phyloP scores from a whole-genome alignment of 495 filamentous ascomycete genomes.

The Daldinia concentrica region DNA sequence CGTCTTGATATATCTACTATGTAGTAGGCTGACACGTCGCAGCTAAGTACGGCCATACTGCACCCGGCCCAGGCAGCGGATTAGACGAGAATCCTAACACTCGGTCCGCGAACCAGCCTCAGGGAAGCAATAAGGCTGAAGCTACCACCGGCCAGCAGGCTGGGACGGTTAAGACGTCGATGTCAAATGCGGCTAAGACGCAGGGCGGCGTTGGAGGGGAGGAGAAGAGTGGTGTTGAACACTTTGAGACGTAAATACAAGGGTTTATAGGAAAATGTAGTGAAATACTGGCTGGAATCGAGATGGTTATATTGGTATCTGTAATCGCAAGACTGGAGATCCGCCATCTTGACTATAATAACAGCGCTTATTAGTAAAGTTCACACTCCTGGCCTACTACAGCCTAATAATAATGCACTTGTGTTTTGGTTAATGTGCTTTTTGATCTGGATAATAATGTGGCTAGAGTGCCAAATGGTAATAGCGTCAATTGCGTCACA shows the following conservation, averaged over 20 bases:
- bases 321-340: neutral
- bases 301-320: neutral
- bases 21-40: neutral
- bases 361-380: neutral
- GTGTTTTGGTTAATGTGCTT: neutral
- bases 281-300: neutral
- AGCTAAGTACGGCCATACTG: conserved; percentile 21
- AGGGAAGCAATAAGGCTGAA: conserved; percentile 8
- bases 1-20: neutral
- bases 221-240: conserved; percentile 13
- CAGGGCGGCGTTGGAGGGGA: neutral
- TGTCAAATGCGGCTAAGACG: neutral
- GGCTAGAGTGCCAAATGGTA: conserved; percentile 4
- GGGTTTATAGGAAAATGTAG: neutral
- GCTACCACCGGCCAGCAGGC: neutral
- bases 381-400: neutral
- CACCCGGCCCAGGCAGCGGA: conserved; percentile 7
- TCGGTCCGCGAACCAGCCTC: conserved; percentile 1
- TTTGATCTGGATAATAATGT: neutral
- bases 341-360: neutral
- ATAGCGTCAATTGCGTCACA: conserved; percentile 38
- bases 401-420: neutral
- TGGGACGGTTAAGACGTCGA: neutral
- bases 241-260: conserved; percentile 16
- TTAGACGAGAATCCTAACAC: conserved; percentile 10